Conservation (phyloP, 2,329 filamentous ascomycete species). For the Exophiala calicioides region DNA sequence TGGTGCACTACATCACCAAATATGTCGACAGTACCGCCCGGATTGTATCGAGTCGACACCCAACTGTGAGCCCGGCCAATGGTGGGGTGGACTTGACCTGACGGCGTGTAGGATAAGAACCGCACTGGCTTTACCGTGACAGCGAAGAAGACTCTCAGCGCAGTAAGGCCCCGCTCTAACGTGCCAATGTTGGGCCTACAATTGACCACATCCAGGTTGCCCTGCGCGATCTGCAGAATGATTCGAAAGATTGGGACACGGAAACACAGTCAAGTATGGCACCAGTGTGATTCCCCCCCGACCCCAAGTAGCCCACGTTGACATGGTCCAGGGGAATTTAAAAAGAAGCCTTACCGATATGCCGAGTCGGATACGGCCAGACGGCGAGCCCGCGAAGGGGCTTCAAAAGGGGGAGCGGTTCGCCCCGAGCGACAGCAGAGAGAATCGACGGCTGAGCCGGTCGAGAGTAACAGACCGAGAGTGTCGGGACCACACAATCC, state of each 20-base stretch:
- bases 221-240: constrained; percentile 26
- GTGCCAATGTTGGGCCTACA: not conserved
- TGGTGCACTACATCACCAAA: constrained; percentile 24
- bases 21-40: constrained; percentile 26
- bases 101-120: constrained; percentile 21
- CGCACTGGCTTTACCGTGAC: constrained; percentile 23
- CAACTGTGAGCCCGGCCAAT: constrained; percentile 18
- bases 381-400: constrained; percentile 20
- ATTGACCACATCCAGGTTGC: constrained; percentile 16
- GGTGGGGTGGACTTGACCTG: not conserved
- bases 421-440: constrained; percentile 16
- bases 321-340: constrained; percentile 21
- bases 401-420: constrained; percentile 19
- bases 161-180: constrained; percentile 16
- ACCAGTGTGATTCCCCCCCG: too few species aligned
- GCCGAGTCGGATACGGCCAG: constrained; percentile 25
- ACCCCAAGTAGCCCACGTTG: constrained; percentile 10
- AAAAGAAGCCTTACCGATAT: constrained; percentile 24
- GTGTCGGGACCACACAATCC: constrained; percentile 1
- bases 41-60: constrained; percentile 24
- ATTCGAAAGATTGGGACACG: constrained; percentile 27
- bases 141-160: constrained; percentile 23
- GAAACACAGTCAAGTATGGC: constrained; percentile 25
- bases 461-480: constrained; percentile 9
- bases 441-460: constrained; percentile 9